These are phyloP conservation scores for Raphanus hybrid DNA, from an alignment of 441 rosid species.

Conservation along the genomic window DNA sequence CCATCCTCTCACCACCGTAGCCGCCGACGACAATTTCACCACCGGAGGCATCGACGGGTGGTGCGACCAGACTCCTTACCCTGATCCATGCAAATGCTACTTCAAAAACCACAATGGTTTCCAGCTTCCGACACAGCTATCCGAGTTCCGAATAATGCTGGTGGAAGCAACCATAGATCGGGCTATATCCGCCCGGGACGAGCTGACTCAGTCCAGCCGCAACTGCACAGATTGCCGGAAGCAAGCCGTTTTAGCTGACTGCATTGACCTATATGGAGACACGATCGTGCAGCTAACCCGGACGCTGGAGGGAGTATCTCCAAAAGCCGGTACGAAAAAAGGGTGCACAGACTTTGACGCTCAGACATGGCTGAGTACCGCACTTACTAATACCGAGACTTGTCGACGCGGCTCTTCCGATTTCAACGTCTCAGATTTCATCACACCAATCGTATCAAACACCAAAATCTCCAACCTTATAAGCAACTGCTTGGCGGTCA, in stretches of 20 bases:
- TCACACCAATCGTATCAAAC: slow-evolving; percentile 1
- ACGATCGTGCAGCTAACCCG: slow-evolving; percentile 4
- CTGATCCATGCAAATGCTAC: slow-evolving; percentile 9
- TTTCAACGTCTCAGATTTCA: slow-evolving; percentile 1
- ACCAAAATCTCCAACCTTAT: neutral
- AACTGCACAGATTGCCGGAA: slow-evolving; percentile 7
- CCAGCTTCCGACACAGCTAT: neutral
- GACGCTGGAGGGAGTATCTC: slow-evolving; percentile 2
- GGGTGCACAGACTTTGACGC: neutral
- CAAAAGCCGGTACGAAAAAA: neutral
- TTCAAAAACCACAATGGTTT: slow-evolving; percentile 3
- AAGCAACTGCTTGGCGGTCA: slow-evolving; percentile 4
- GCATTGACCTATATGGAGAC: slow-evolving; percentile 1
- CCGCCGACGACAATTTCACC: neutral
- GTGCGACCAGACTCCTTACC: slow-evolving; percentile 4
- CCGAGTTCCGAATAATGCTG: slow-evolving; percentile 8
- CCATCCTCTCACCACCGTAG: slow-evolving; percentile 1
- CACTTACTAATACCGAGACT: neutral
- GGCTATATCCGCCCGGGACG: slow-evolving; percentile 9
- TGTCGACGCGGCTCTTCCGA: neutral
- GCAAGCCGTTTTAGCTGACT: slow-evolving; percentile 8
- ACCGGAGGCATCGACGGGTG: neutral
- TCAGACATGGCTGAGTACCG: slow-evolving; percentile 2
- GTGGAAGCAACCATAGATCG: slow-evolving; percentile 4
- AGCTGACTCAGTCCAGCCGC: neutral